phyloP scores from a whole-genome alignment of 768 basidiomycete species.

The Lentinula boryana region DNA sequence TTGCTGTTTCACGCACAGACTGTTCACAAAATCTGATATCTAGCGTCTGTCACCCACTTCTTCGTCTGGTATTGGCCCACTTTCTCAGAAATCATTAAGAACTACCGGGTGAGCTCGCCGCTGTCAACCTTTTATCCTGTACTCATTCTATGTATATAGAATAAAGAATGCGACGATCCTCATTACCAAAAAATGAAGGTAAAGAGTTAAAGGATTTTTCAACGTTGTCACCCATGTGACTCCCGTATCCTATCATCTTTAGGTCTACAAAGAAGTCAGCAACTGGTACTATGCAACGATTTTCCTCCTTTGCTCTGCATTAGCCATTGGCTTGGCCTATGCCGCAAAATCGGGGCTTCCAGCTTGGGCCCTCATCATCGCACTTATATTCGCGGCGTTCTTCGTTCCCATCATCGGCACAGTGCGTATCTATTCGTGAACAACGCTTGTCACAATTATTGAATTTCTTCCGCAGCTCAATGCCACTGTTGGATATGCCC shows the following conservation, averaged over 20 bases:
- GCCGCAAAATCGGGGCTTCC: constrained; percentile 29
- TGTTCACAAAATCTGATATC: background rate
- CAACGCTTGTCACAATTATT: background rate
- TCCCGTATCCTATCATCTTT: too few relatives aligned
- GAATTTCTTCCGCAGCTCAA: constrained; percentile 20
- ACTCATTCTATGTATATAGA: constrained; percentile 20
- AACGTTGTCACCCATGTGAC: background rate
- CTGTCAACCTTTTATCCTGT: too few relatives aligned
- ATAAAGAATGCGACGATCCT: constrained; percentile 27
- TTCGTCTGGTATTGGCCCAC: constrained; percentile 42
- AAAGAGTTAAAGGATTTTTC: background rate
- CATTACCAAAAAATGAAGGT: constrained; percentile 34
- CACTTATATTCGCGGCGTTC: constrained; percentile 39
- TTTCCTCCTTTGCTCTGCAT: constrained; percentile 22
- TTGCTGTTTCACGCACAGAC: background rate
- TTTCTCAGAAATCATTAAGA: constrained; percentile 28
- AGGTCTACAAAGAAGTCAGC: constrained; percentile 28
- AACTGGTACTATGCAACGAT: constrained; percentile 30
- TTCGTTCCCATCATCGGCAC: constrained; percentile 45
- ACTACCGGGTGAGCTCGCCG: constrained; percentile 12
- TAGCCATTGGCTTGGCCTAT: constrained; percentile 28
- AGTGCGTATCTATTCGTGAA: constrained; percentile 8
- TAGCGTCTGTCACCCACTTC: constrained; percentile 40
- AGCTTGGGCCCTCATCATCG: constrained; percentile 31
- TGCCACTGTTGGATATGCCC: constrained; percentile 35